A percentile compares a stretch with the other conserved stretches of the same genome.
phyloP scores from a whole-genome alignment of 495 filamentous ascomycete genomes.

The Xylaria intraflava region DNA sequence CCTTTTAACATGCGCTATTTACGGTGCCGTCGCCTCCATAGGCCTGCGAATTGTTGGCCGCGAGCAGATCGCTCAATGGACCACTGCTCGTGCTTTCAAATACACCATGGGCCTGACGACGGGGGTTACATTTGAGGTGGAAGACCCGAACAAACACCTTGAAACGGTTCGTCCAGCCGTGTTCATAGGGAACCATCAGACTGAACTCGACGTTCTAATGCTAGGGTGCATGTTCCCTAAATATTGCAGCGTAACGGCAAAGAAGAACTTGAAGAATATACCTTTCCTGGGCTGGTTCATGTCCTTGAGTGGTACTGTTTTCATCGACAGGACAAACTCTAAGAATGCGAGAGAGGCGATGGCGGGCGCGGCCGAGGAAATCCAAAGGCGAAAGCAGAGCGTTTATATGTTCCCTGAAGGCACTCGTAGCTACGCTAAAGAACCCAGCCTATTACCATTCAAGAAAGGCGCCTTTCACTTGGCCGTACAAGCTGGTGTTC shows the following conservation, averaged over 20 bases:
- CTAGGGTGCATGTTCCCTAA: slow-evolving; percentile 80
- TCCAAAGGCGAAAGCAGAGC: slow-evolving; percentile 67
- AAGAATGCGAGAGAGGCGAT: slow-evolving; percentile 79
- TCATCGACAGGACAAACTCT: slow-evolving; percentile 84
- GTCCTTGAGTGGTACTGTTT: slow-evolving; percentile 80
- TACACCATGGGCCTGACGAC: slow-evolving; percentile 68
- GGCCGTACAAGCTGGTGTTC: slow-evolving; percentile 87
- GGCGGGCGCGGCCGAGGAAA: slow-evolving; percentile 71
- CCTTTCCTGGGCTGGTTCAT: slow-evolving; percentile 98
- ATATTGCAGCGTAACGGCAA: slow-evolving; percentile 90
- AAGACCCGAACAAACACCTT: slow-evolving; percentile 60
- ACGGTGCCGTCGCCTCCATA: slow-evolving; percentile 72
- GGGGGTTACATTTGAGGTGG: slow-evolving; percentile 71
- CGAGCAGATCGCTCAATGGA: slow-evolving; percentile 77
- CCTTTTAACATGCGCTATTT: slow-evolving; percentile 59
- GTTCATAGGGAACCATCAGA: slow-evolving; percentile 91
- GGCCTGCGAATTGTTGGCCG: slow-evolving; percentile 63
- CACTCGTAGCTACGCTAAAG: slow-evolving; percentile 79
- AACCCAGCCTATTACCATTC: slow-evolving; percentile 77
- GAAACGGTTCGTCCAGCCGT: slow-evolving; percentile 68
- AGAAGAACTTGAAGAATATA: slow-evolving; percentile 70
- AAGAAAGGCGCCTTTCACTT: slow-evolving; percentile 99
- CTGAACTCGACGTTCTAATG: slow-evolving; percentile 89
- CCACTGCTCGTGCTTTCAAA: slow-evolving; percentile 73
- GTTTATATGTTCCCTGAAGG: slow-evolving; percentile 95